A percentile compares a stretch with the other conserved stretches of the same genome.
phyloP scores from a whole-genome alignment of 78 protist genomes.

The Monocercomonoides exilis region DNA sequence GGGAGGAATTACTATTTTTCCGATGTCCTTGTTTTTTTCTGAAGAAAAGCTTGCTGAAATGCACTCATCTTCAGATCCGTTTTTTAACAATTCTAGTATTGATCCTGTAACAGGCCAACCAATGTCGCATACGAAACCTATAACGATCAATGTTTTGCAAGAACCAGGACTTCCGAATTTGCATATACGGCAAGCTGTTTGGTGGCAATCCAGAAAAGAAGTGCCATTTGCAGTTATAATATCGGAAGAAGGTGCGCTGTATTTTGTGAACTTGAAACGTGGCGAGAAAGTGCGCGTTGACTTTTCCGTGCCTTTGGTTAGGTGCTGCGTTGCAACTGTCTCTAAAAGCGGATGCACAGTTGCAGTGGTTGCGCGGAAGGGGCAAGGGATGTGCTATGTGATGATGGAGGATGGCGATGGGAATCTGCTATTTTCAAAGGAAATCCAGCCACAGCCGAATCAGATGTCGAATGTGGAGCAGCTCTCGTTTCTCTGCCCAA shows the following conservation, averaged over 20 bases:
- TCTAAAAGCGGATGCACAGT: not conserved
- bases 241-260: not conserved
- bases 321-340: not conserved
- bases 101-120: not conserved
- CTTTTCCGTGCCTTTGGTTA: not conserved
- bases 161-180: not conserved
- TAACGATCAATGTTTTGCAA: not conserved
- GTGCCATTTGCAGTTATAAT: not conserved
- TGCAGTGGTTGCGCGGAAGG: not conserved
- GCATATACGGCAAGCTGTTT: not conserved
- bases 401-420: not conserved
- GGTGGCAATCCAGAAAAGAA: not conserved
- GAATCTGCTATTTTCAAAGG: too few relatives aligned
- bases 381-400: not conserved
- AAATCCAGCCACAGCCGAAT: not conserved
- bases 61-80: not conserved
- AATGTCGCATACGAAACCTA: not conserved
- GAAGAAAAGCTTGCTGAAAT: not conserved
- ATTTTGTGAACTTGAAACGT: not conserved
- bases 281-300: not conserved
- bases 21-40: not conserved
- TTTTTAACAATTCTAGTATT: too few relatives aligned
- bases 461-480: not conserved
- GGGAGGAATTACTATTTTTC: not conserved
- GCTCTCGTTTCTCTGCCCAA: not conserved